Conservation (phyloP, 2,329 filamentous ascomycete genomes). For the Dryadomyces quercus-mongolicae region DNA sequence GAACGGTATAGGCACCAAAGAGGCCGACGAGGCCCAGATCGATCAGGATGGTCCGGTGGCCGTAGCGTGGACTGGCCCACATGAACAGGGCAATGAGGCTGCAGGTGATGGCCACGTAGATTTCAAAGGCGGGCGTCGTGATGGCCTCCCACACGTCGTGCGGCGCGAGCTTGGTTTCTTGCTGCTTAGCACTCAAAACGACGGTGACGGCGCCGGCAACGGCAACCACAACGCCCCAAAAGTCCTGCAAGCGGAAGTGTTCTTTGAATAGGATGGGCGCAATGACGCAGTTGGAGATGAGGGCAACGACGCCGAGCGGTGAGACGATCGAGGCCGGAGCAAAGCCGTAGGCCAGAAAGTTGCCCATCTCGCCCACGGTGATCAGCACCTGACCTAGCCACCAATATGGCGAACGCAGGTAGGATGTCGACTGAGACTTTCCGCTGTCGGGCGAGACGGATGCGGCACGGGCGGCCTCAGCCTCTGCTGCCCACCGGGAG, state of each 20-base stretch:
- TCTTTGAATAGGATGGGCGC: constrained; percentile 92
- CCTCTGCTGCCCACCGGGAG: constrained; percentile 13
- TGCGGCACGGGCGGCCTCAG: neutral
- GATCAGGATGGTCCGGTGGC: constrained; percentile 76
- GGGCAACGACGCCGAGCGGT: constrained; percentile 87
- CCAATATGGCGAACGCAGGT: constrained; percentile 89
- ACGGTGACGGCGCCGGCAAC: constrained; percentile 83
- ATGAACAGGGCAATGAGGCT: constrained; percentile 64
- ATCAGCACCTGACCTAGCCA: constrained; percentile 91
- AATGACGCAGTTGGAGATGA: constrained; percentile 94
- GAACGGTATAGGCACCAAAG: constrained; percentile 92
- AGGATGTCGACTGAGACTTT: constrained; percentile 37
- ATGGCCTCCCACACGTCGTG: constrained; percentile 86
- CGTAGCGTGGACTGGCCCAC: constrained; percentile 72
- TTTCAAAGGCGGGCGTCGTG: constrained; percentile 76
- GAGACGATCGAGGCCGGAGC: constrained; percentile 96
- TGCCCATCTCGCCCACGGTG: constrained; percentile 84
- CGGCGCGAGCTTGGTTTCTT: constrained; percentile 83
- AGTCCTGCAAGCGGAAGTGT: constrained; percentile 70
- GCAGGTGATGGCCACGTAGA: constrained; percentile 71
- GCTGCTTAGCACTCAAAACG: constrained; percentile 78
- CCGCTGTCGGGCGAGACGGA: neutral
- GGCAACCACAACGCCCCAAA: constrained; percentile 78
- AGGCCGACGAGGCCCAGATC: constrained; percentile 87
- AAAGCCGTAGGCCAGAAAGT: constrained; percentile 95